Base-by-base conservation (phyloP, 768 basidiomycete species). In the Lentinula sp. region DNA sequence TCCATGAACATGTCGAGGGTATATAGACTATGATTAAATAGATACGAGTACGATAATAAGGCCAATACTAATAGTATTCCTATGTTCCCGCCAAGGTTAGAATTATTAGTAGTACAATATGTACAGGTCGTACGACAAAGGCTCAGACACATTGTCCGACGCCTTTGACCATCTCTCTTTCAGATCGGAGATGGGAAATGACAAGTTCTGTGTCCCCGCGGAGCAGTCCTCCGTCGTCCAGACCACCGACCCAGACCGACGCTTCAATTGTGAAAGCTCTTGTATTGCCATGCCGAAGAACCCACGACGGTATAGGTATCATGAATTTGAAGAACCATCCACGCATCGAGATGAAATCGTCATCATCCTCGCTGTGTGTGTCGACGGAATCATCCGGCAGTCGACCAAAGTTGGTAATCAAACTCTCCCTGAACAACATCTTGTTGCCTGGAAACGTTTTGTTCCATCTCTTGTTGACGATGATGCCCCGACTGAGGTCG, bases 261-360 rank as follows among this genome's bases (percentile, higher is more conserved):
- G 59, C 50, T 16, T 60, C 49, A 8, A 60, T 48, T n/a, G 23
- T 42, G 28, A 60, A 60, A 10, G 59, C 49, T 35, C 59, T 35
- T 18, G 59, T 49, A 39, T 60, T 60, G 18, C 59, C 59, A 23
- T 51, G 48, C 31, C 59, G 48, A 43, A 60, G 39, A 34, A 60
- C 59, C 59, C 59, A 60, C 35, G 50, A 51, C 13, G 59, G 59
- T 4, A 60, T 60, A 32, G 59, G 59, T 31, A 60, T 52, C 59
- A 60, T 51, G 23, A 60, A 60, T 49, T 60, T 60, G 50, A 60
- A 60, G 37, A 35, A 60, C 59, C 59, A 60, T n/a, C 59, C 59
- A 10, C 21, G 35, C 50, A 43, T 60, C 35, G 37, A 28, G 32
- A 40, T 43, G 37, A 21, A n/a, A 52, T 52, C 31, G 3, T 52